Evolutionary conservation across 306 rosid species (phyloP), one percentile per base, ranked within the genome.

Genomic region (Benincasa hispida): DNA sequence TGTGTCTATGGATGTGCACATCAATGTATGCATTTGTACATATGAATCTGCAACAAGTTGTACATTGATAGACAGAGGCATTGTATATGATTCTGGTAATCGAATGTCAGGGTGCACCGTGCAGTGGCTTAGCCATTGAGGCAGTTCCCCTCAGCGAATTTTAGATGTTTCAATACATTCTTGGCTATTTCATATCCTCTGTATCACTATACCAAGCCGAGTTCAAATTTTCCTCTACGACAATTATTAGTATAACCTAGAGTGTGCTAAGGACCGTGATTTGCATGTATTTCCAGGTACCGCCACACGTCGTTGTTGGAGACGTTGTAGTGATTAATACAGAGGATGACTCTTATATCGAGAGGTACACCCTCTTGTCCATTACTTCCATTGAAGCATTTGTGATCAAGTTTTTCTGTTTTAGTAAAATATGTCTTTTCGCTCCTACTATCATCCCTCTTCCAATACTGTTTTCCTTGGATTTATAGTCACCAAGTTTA

Each of bases 311-410:
- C 10, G 72, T 86, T 42, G 84, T 84, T 9, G 98, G 98, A 59
- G 97, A 94, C 72, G 86, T 91, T 30, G 82, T 94, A 79, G 84
- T 90, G 68, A 84, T 94, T 60, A 89, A 82, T 59, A 88, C 98
- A 4, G 91, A 86, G 81, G 90, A 88, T 2, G 91, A 87, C 84
- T 79, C 91, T 75, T 91, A 91, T 81, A 76, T 94, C n/a, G 92
- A 88, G 82, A 94, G 97, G 98, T 91, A 85, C 21, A n/a, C 9
- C 13, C 53, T 75, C 67, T 50, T 22, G 57, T 41, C 35, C 13
- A 66, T 66, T n/a, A 62, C 50, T 35, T 66, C 24, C 13, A 28
- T 3, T n/a, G 72, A 34, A 7, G 72, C 41, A 65, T 65, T 65
- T 19, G 45, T 35, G 47, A 62, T 32, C 12, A 28, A 30, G 24